A percentile compares a stretch with the other conserved stretches of the same genome.
Conservation (phyloP, 768 basidiomycete species). For the Mrakia hoshinonis region DNA sequence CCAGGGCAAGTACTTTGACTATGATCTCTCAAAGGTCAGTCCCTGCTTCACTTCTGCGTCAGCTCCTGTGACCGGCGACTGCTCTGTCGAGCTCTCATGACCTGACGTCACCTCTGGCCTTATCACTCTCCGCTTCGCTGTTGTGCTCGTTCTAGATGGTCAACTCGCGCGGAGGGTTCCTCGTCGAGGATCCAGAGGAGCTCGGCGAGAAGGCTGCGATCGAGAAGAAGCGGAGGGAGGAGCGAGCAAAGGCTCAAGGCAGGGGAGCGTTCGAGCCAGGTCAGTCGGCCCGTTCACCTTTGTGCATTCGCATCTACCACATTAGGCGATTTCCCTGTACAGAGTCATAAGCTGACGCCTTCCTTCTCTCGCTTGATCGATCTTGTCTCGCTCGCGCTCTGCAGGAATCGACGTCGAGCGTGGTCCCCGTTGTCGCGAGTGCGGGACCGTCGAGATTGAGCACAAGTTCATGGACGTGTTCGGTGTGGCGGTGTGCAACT, state of each 20-base stretch:
- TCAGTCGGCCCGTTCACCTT: neutral
- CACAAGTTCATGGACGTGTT: slow-evolving; percentile 69
- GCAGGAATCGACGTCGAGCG: slow-evolving; percentile 61
- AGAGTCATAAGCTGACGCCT: neutral
- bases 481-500: slow-evolving; percentile 73
- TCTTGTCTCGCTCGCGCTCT: neutral
- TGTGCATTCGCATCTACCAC: too few species aligned
- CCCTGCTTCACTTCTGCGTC: neutral
- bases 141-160: slow-evolving; percentile 50
- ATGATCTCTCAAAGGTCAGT: slow-evolving; percentile 71
- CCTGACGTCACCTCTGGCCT: neutral
- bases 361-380: neutral
- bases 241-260: slow-evolving; percentile 56
- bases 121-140: neutral
- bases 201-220: slow-evolving; percentile 50
- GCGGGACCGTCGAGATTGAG: slow-evolving; percentile 81
- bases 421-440: slow-evolving; percentile 80
- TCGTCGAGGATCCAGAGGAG: slow-evolving; percentile 72
- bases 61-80: too few species aligned
- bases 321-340: neutral
- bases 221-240: slow-evolving; percentile 63
- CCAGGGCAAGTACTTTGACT: slow-evolving; percentile 83
- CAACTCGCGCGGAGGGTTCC: slow-evolving; percentile 90
- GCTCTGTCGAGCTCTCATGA: neutral
- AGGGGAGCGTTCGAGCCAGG: slow-evolving; percentile 48